Base-by-base conservation (phyloP, 331 rosid species). In the Malus hybrid region DNA sequence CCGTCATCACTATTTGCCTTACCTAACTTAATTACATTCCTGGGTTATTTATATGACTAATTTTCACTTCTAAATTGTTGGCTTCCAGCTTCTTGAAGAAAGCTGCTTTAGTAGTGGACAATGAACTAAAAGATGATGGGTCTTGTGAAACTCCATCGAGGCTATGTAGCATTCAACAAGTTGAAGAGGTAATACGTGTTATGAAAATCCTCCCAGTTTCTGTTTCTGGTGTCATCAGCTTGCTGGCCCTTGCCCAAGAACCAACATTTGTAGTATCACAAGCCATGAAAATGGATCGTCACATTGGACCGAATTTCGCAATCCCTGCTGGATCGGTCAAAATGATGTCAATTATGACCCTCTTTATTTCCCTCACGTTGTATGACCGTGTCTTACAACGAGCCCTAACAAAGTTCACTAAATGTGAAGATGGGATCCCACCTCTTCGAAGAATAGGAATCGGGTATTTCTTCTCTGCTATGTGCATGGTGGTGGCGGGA, bases 241-340 rank as follows among this genome's bases (percentile, higher is more conserved):
- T 87, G n/a, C 26, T 50, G 7, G 19, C 71, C 30, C 10, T n/a
- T 13, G 66, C 62, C 33, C 75, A 81, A 36, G 66, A 76, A 63
- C 63, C 68, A 63, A 81, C 78, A 12, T 48, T 81, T 46, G 50
- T 68, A n/a, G 63, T 76, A 50, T 76, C 84, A 6, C 84, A 81
- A 46, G 84, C 84, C 34, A 46, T 76, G 12, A 89, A 81, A 75
- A 89, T 89, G 93, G 88, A 89, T 14, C 79, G 86, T 19, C 79
- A 29, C 29, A 11, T 81, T 11, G 84, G 84, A n/a, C 67, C 48
- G 30, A 71, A 46, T 9, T 66, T 81, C 29, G 33, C 9, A 61
- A 22, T 81, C 60, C 84, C 81, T n/a, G 81, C 81, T 18, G 85
- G 83, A 22, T 77, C 89, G 10, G 7, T 83, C 10, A 36, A n/a